phyloP scores from a whole-genome alignment of 1,284 basidiomycete genomes.

The Ustilago nuda region DNA sequence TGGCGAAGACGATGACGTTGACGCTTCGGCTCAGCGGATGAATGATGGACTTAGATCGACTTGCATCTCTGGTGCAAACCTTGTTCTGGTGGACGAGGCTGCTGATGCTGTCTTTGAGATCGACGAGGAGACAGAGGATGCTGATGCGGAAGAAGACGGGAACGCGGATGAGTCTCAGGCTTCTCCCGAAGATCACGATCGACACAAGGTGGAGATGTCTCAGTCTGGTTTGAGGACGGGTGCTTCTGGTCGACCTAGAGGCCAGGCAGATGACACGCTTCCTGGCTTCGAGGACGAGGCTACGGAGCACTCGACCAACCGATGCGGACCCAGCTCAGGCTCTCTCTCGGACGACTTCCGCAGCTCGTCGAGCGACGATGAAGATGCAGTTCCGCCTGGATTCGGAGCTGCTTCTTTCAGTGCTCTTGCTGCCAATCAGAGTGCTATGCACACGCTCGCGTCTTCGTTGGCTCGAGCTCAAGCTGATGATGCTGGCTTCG shows the following conservation, averaged over 20 bases:
- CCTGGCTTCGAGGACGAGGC: constrained; percentile 34
- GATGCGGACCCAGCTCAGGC: constrained; percentile 23
- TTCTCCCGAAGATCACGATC: constrained; percentile 29
- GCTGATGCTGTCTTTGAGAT: constrained; percentile 59
- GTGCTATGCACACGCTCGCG: constrained; percentile 40
- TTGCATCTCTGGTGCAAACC: constrained; percentile 1
- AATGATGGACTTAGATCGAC: background rate
- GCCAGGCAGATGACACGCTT: constrained; percentile 37
- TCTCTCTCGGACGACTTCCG: constrained; percentile 41
- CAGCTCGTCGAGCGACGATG: constrained; percentile 44
- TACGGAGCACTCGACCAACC: background rate
- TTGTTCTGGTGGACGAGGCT: constrained; percentile 40
- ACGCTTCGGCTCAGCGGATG: background rate
- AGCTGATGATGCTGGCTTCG: constrained; percentile 46
- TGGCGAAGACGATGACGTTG: constrained; percentile 30
- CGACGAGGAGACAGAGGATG: constrained; percentile 53
- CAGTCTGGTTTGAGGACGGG: constrained; percentile 38
- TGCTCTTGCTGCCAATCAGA: constrained; percentile 52
- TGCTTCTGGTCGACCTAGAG: constrained; percentile 34
- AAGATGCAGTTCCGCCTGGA: constrained; percentile 39
- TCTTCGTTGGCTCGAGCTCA: constrained; percentile 41
- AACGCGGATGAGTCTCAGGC: constrained; percentile 10
- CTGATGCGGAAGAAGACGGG: constrained; percentile 26
- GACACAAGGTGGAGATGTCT: constrained; percentile 36
- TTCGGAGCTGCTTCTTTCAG: constrained; percentile 58